Conservation (phyloP, 768 basidiomycete genomes). For the Macrolepiota fuliginosa region DNA sequence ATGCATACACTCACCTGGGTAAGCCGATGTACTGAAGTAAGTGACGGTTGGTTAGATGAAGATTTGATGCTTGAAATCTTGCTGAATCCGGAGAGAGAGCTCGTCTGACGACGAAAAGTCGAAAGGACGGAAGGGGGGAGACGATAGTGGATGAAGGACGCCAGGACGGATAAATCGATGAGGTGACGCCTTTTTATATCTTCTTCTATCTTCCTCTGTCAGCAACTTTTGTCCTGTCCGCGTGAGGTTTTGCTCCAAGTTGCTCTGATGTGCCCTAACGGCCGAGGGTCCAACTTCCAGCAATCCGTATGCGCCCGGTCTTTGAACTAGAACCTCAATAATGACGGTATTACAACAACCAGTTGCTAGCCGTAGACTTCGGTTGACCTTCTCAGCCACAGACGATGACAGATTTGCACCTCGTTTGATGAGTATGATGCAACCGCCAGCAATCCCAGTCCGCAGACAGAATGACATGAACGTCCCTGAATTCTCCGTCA, state of each 20-base stretch:
- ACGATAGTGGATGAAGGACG: conserved; percentile 16
- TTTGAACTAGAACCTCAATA: neutral
- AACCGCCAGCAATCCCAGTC: neutral
- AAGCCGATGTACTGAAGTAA: conserved; percentile 14
- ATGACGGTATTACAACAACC: neutral
- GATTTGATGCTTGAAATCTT: conserved; percentile 8
- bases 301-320: neutral
- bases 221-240: neutral
- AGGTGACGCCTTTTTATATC: conserved; percentile 13
- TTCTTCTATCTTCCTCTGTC: neutral
- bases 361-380: neutral
- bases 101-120: conserved; percentile 9
- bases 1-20: conserved; percentile 18
- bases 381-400: neutral
- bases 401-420: neutral
- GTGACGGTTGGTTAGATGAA: conserved; percentile 6
- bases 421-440: neutral
- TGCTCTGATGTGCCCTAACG: neutral
- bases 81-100: neutral
- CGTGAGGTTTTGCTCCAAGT: neutral
- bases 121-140: conserved; percentile 10
- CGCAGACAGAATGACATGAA: neutral
- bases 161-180: conserved; percentile 19
- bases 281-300: neutral
- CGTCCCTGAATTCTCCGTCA: neutral